These are phyloP conservation scores for Emergomyces pasteurianus DNA, from an alignment of 2,329 filamentous ascomycete genomes.

Conservation along the genomic window DNA sequence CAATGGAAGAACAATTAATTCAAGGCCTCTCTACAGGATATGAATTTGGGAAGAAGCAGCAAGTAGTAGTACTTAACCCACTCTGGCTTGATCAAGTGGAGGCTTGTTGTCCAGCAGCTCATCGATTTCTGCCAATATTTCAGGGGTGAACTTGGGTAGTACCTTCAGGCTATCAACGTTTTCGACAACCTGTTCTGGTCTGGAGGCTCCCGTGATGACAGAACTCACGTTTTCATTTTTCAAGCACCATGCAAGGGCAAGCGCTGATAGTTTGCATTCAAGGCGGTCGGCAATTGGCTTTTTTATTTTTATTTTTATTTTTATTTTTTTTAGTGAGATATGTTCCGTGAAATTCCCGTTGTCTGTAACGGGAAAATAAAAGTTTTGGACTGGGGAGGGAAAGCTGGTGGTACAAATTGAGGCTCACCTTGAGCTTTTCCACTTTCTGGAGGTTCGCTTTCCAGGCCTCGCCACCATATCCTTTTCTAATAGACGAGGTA, in stretches of 20 bases:
- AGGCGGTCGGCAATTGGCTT: constrained; percentile 53
- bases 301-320: too few relatives aligned
- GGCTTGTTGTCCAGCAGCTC: constrained; percentile 23
- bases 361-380: background rate
- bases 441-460: constrained; percentile 44
- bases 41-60: background rate
- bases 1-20: too few relatives aligned
- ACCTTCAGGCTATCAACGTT: constrained; percentile 36
- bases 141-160: constrained; percentile 31
- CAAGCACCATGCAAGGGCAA: constrained; percentile 48
- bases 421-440: constrained; percentile 30
- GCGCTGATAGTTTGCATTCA: constrained; percentile 46
- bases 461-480: constrained; percentile 32
- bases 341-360: constrained; percentile 1
- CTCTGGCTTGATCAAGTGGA: constrained; percentile 13
- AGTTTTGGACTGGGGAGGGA: background rate
- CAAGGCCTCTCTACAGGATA: too few relatives aligned
- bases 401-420: background rate
- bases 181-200: constrained; percentile 33
- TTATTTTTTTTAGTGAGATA: too few relatives aligned
- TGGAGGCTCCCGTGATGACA: constrained; percentile 32
- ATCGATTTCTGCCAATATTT: constrained; percentile 38
- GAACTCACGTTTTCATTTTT: constrained; percentile 46
- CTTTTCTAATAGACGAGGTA: constrained; percentile 35
- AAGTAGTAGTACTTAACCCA: constrained; percentile 1